A percentile compares a stretch with the other conserved stretches of the same genome.
phyloP scores from a whole-genome alignment of 2,329 filamentous ascomycete species.

The Cladophialophora psammophila region DNA sequence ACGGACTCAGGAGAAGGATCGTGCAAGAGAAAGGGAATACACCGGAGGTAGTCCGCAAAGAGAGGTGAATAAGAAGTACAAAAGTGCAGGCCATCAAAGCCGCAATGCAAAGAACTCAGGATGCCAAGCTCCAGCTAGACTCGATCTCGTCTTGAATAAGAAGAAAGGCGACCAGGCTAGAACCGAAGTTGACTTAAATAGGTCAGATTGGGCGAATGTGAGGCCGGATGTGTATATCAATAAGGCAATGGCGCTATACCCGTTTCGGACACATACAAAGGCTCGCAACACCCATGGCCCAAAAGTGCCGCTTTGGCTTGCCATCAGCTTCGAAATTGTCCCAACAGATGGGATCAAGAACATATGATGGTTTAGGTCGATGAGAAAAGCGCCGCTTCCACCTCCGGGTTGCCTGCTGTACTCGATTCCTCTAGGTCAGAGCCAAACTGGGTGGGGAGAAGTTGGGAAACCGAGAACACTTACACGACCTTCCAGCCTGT shows the following conservation, averaged over 20 bases:
- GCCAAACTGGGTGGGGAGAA: background rate
- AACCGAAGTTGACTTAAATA: constrained; percentile 29
- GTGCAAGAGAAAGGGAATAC: constrained; percentile 17
- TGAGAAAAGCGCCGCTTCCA: background rate
- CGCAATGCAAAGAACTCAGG: constrained; percentile 13
- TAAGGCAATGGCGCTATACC: constrained; percentile 23
- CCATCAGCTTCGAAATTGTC: background rate
- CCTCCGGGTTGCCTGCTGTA: background rate
- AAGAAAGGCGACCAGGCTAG: background rate
- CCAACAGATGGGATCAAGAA: background rate
- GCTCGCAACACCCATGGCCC: background rate
- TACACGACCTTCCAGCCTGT: background rate
- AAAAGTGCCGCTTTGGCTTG: background rate
- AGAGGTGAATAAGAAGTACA: constrained; percentile 25
- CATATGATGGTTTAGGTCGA: background rate
- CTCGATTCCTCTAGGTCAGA: background rate
- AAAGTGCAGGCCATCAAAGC: constrained; percentile 11
- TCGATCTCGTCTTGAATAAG: constrained; percentile 29
- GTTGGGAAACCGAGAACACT: background rate
- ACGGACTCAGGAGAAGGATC: background rate
- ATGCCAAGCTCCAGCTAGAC: constrained; percentile 6
- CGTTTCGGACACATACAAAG: constrained; percentile 12
- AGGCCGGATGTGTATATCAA: constrained; percentile 29
- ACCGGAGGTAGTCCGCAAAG: constrained; percentile 18
- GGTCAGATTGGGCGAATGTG: constrained; percentile 7